phyloP scores from a whole-genome alignment of 2,329 filamentous ascomycete genomes.

The Aspergillus sp. region DNA sequence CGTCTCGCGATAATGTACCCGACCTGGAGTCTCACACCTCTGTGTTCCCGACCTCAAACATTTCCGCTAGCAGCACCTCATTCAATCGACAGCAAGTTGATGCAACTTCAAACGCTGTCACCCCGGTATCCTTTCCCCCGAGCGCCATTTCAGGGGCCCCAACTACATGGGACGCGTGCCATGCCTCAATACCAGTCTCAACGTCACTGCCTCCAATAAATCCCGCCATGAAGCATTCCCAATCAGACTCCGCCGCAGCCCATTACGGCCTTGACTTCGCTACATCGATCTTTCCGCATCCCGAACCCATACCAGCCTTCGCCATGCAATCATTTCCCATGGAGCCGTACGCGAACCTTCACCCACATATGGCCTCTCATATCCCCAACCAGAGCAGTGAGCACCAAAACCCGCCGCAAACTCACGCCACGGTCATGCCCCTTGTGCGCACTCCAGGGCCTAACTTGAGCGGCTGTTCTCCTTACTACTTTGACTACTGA shows the following conservation, averaged over 20 bases:
- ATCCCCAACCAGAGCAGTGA: neutral
- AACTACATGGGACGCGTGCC: slow-evolving; percentile 14
- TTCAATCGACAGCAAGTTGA: neutral
- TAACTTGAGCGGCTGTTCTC: slow-evolving; percentile 20
- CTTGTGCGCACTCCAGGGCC: slow-evolving; percentile 16
- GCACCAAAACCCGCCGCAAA: slow-evolving; percentile 8
- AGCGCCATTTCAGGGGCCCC: neutral
- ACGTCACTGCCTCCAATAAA: slow-evolving; percentile 13
- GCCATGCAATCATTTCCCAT: slow-evolving; percentile 15
- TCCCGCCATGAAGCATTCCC: neutral
- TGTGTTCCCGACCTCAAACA: slow-evolving; percentile 19
- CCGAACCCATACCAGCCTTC: slow-evolving; percentile 4
- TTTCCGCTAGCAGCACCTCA: slow-evolving; percentile 5
- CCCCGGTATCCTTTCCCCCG: neutral
- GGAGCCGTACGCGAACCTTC: slow-evolving; percentile 14
- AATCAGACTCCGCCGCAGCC: neutral
- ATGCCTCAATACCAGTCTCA: slow-evolving; percentile 1
- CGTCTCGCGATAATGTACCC: slow-evolving; percentile 16
- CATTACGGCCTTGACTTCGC: slow-evolving; percentile 45
- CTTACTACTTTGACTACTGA: slow-evolving; percentile 31
- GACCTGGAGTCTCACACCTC: slow-evolving; percentile 24
- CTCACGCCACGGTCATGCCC: slow-evolving; percentile 9
- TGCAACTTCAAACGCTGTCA: neutral
- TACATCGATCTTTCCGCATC: slow-evolving; percentile 1
- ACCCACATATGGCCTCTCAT: slow-evolving; percentile 4